phyloP scores from a whole-genome alignment of 2,329 filamentous ascomycete species.

The Fusarium illudens region DNA sequence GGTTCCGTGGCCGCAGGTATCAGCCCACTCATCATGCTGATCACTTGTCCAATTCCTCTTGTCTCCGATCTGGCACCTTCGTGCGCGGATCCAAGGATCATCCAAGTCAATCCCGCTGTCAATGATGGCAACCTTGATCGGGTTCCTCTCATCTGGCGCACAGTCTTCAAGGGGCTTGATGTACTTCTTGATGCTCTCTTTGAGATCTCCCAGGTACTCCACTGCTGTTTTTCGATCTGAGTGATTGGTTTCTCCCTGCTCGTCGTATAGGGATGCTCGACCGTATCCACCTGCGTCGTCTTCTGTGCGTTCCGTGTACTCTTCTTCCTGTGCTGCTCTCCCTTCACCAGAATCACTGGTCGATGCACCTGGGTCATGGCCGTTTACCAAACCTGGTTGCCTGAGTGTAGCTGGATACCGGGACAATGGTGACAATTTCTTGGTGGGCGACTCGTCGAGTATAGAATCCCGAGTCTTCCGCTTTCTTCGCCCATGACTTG shows the following conservation, averaged over 20 bases:
- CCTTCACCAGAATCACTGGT: background rate
- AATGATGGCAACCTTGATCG: background rate
- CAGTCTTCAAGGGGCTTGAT: background rate
- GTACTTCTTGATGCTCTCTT: background rate
- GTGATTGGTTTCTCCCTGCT: background rate
- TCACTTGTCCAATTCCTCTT: background rate
- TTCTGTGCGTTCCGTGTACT: background rate
- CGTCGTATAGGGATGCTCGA: background rate
- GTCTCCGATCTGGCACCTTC: background rate
- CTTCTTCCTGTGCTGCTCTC: background rate
- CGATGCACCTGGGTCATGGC: too few species aligned
- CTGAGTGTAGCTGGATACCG: too few species aligned
- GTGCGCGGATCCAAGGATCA: background rate
- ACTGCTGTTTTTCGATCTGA: background rate
- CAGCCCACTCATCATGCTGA: background rate
- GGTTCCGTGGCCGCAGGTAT: background rate
- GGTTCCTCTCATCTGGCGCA: background rate
- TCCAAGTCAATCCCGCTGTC: background rate
- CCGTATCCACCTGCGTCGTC: background rate
- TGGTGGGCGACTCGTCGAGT: fast-evolving
- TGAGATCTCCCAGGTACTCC: background rate
- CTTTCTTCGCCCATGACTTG: background rate
- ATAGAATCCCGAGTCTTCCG: background rate
- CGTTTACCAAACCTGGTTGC: background rate
- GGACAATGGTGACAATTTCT: background rate